Evolutionary conservation across 768 basidiomycete genomes (phyloP), one percentile per base, ranked within the genome.

Genomic region (Lentinula boryana): DNA sequence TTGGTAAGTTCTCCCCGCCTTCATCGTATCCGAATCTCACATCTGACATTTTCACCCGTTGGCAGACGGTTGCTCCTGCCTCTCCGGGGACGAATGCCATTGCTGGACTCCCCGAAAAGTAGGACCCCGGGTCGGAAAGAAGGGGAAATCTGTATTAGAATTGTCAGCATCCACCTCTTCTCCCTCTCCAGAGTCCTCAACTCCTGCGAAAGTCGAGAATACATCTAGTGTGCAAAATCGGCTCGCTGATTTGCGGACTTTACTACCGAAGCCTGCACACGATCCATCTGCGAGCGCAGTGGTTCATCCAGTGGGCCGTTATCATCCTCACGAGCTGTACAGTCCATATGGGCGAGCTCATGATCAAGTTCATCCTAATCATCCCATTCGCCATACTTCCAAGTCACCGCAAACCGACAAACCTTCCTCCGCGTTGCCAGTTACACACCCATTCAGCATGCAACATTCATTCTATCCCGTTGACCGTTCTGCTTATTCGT

Each of bases 331-430:
- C 67, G 83, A 85, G 61, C 72, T 77, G 60, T 89, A 77, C 68
- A 86, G 84, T 57, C 89, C 89, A 0, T 91, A 91, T 60, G 82
- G 82, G 16, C 80, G 87, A 23, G 86, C 86, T 15, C 84, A 88
- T 64, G 88, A 83, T 56, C 71, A 76, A 3, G 62, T 71, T 53
- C 74, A 74, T 52, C 70, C 67, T 65, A 23, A 63, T 35, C 60
- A 68, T 63, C 66, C 68, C 66, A 58, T 63, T 60, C 64, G 71
- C 54, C 63, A 58, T 66, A 64, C 40, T 67, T 63, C 48, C 49
- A 41, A 51, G 16, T 35, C 48, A 16, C 23, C 35, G 5, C 32
- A 38, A 38, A 18, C 21, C 23, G 41, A 35, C 67, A 31, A 63
- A 64, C 57, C 63, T 67, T 18, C 66, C 69, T 31, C 70, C n/a